Evolutionary conservation across 106 monocot species (phyloP), one percentile per base, ranked within the genome.

Genomic region (Apostasia shenzhenica): DNA sequence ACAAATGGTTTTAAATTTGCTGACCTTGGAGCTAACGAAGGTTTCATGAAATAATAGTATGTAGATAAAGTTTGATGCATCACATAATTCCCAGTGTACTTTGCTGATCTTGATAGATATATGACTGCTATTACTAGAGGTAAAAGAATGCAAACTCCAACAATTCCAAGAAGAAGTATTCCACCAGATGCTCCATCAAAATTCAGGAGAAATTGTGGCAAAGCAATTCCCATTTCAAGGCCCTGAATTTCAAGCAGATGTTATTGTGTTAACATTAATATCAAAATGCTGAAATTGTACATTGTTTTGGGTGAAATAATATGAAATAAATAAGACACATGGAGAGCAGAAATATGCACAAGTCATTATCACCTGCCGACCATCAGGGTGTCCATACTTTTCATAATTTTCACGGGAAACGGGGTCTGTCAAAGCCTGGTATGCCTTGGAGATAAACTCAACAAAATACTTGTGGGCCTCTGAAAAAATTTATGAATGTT

Each of bases 381-480:
- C 91, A 85, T 94, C 90, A 37, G 94, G 94, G 69, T 94, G 94
- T 6, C 91, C 94, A 79, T 84, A 91, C 57, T 85, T 91, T 61
- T 87, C 94, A 79, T 75, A 91, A 66, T 90, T 91, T 71, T 83
- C 88, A 43, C 94, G 88, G 59, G 75, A 76, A 54, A 69, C 54
- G 54, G 75, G 75, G 69, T 76, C 75, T 14, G 68, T 76, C 56
- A 76, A 67, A 51, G 75, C 68, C 54, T 76, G 75, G 45, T 76
- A 76, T 38, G 75, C 75, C 54, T 76, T 76, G 4, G 75, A 76
- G 51, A 76, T 76, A 55, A 62, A 76, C 9, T 76, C 75, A 48
- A 76, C 75, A 54, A 76, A 76, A 67, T 83, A 87, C 37, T 67
- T 90, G 66, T 90, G 78, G 13, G 90, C 90, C 90, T 90, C 90